phyloP scores from a whole-genome alignment of 1,284 basidiomycete genomes.

The Rhizoctonia solani region DNA sequence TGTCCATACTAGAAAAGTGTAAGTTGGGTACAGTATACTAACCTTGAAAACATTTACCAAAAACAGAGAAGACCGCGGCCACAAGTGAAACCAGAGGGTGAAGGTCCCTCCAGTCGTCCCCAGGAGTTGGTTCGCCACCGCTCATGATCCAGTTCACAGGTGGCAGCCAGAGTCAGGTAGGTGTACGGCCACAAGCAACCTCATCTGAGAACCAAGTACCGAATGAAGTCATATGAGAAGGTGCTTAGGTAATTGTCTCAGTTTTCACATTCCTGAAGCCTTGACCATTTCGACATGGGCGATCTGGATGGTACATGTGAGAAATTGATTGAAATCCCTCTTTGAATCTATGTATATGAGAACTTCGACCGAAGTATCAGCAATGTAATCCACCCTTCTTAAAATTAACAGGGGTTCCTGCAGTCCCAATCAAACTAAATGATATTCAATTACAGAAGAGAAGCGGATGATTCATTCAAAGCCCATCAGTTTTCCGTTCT shows the following conservation, averaged over 20 bases:
- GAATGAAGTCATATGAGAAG: not conserved
- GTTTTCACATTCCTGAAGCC: too few species aligned
- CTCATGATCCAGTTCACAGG: not conserved
- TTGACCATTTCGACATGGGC: too few species aligned
- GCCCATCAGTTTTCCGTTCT: conserved; percentile 36
- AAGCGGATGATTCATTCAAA: conserved; percentile 6
- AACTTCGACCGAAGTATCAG: too few species aligned
- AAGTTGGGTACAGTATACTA: conserved; percentile 8
- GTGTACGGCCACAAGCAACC: not conserved
- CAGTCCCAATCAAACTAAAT: too few species aligned
- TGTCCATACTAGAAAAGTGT: conserved; percentile 66
- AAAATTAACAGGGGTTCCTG: too few species aligned
- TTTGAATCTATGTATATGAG: too few species aligned
- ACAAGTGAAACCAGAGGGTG: conserved; percentile 74
- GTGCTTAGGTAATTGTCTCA: not conserved
- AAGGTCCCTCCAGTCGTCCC: not conserved
- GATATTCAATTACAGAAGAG: too few species aligned
- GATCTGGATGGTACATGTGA: too few species aligned
- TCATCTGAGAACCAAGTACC: not conserved
- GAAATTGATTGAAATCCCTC: too few species aligned
- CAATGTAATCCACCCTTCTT: too few species aligned
- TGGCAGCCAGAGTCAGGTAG: not conserved
- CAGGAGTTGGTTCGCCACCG: not conserved
- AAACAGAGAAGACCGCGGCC: conserved; percentile 83
- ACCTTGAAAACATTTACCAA: conserved; percentile 56